A percentile compares a stretch with the other conserved stretches of the same genome.
Evolutionary conservation across 2,329 filamentous ascomycete species (phyloP).

Genomic region (Cordyceps cateniannulata): DNA sequence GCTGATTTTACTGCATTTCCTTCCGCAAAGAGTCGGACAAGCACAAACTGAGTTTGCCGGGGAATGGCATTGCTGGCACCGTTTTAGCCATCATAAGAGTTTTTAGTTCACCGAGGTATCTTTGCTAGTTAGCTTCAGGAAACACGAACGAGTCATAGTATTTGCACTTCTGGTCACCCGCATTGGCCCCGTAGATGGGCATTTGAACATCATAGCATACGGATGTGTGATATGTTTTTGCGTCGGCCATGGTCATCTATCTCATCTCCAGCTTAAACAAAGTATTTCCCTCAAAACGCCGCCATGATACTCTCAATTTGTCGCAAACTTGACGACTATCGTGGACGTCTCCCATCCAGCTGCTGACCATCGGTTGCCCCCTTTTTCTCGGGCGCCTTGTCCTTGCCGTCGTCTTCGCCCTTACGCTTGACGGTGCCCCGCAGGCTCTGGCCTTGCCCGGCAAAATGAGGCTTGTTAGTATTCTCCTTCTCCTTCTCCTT

Average conservation of each 20-base stretch:
- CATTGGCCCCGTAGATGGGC: neutral
- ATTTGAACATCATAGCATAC: neutral
- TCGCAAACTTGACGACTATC: constrained; percentile 14
- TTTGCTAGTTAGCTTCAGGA: neutral
- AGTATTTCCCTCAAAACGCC: neutral
- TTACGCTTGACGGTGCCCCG: constrained; percentile 67
- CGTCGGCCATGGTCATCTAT: neutral
- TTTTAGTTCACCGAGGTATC: neutral
- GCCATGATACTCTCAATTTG: neutral
- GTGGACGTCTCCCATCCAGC: constrained; percentile 35
- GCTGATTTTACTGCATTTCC: neutral
- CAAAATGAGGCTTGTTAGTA: constrained; percentile 67
- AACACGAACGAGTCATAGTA: neutral
- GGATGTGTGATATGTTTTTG: neutral
- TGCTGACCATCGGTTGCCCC: constrained; percentile 35
- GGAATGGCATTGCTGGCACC: neutral
- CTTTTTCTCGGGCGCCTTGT: constrained; percentile 42
- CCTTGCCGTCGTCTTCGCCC: constrained; percentile 42
- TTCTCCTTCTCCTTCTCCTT: constrained; percentile 59
- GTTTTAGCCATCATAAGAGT: neutral
- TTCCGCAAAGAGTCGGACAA: neutral
- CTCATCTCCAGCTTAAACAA: neutral
- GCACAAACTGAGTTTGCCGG: neutral
- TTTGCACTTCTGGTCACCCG: neutral
- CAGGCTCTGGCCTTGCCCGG: constrained; percentile 78